Conservation (phyloP, 2,329 filamentous ascomycete genomes). For the Zymoseptoria brevis region DNA sequence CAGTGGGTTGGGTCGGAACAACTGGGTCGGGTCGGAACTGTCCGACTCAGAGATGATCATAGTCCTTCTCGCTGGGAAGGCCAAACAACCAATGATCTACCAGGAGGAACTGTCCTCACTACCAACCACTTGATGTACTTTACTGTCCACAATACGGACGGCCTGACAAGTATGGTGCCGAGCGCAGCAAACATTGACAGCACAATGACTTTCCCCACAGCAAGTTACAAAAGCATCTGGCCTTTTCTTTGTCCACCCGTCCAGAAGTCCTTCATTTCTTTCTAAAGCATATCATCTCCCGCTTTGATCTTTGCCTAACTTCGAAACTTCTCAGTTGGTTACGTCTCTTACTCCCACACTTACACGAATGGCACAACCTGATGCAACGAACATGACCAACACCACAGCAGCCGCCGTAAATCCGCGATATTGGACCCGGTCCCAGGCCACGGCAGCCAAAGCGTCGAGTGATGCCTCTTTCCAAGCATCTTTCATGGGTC, state of each 20-base stretch:
- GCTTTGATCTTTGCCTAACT: not conserved
- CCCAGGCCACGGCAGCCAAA: not conserved
- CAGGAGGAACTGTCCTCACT: no score
- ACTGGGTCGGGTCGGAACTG: no score
- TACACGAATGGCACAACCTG: not conserved
- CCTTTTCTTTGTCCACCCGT: not conserved
- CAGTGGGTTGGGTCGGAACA: no score
- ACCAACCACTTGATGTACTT: no score
- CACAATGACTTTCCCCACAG: not conserved
- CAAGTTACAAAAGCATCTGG: not conserved
- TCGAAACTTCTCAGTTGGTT: not conserved
- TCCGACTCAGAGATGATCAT: no score
- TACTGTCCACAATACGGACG: no score
- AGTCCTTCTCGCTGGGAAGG: no score
- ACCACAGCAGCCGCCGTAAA: not conserved
- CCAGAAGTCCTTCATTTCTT: not conserved
- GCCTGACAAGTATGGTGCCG: no score
- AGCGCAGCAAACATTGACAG: not conserved
- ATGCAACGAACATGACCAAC: not conserved
- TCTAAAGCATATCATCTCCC: not conserved
- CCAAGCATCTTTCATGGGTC: not conserved
- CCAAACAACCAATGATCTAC: no score
- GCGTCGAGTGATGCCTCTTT: not conserved
- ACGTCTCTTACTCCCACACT: not conserved
- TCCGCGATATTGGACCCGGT: not conserved